These are phyloP conservation scores for Tolypocladium sp. DNA, from an alignment of 2,329 filamentous ascomycete genomes.

Conservation along the genomic window DNA sequence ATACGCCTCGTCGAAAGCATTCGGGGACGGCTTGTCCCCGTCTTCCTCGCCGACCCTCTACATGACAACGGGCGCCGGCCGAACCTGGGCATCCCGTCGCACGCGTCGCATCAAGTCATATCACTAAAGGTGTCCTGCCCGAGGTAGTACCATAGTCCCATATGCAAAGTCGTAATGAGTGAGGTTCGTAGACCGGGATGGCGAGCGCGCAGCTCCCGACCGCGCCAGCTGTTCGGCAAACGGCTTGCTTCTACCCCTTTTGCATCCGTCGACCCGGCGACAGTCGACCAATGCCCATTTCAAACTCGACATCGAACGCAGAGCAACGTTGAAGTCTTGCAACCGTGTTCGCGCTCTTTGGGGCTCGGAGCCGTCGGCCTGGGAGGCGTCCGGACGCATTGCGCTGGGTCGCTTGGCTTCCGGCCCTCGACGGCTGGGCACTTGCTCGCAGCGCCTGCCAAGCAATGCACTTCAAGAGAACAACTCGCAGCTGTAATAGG, in stretches of 20 bases:
- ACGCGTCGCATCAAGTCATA: neutral
- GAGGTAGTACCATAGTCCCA: neutral
- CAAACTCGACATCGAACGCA: too few relatives aligned
- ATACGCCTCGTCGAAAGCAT: neutral
- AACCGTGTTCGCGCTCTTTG: neutral
- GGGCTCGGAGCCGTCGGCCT: neutral
- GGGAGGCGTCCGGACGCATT: neutral
- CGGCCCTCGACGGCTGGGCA: neutral
- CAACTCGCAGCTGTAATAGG: neutral
- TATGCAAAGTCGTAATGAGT: neutral
- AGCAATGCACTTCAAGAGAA: neutral
- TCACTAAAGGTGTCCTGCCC: neutral
- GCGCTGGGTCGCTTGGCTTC: neutral
- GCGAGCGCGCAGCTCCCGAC: neutral
- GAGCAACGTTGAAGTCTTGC: neutral
- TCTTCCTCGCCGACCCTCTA: neutral
- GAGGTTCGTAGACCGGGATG: neutral
- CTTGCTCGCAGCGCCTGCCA: neutral
- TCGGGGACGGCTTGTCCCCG: neutral
- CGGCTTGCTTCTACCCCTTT: neutral
- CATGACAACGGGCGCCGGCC: neutral
- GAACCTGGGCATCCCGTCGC: neutral
- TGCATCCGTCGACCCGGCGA: neutral
- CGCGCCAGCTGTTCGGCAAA: neutral
- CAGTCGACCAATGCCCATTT: neutral